A percentile compares a stretch with the other conserved stretches of the same genome.
Conservation (phyloP, 2,329 filamentous ascomycete species). For the Epicoccum nigrum region DNA sequence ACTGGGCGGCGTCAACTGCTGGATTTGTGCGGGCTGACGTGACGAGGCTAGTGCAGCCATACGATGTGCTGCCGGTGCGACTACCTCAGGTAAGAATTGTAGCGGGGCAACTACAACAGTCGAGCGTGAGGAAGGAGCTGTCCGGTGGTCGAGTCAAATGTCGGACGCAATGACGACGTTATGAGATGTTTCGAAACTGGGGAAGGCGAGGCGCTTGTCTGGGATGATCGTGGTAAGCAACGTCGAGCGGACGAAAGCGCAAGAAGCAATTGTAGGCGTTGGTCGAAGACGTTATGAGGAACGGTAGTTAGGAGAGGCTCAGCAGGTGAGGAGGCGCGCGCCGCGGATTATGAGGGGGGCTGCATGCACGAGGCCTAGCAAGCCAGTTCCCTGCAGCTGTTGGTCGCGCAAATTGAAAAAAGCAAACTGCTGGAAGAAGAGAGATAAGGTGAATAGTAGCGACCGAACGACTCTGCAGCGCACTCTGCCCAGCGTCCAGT, state of each 20-base stretch:
- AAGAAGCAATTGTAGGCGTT: too few species aligned
- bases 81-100: slow-evolving; percentile 8
- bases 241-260: slow-evolving; percentile 12
- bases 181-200: slow-evolving; percentile 12
- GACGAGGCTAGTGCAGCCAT: slow-evolving; percentile 45
- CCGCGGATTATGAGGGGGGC: slow-evolving; percentile 29
- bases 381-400: slow-evolving; percentile 25
- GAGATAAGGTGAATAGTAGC: slow-evolving; percentile 33
- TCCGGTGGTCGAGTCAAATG: slow-evolving; percentile 5
- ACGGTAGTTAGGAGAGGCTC: slow-evolving; percentile 14
- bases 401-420: slow-evolving; percentile 34
- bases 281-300: slow-evolving; percentile 17
- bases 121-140: slow-evolving; percentile 1
- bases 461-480: slow-evolving; percentile 21
- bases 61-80: slow-evolving; percentile 22
- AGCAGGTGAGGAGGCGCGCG: slow-evolving; percentile 23
- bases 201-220: slow-evolving; percentile 14
- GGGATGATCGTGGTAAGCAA: slow-evolving; percentile 11
- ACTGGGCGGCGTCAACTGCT: slow-evolving; percentile 49
- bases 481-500: slow-evolving; percentile 27
- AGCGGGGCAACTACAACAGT: slow-evolving; percentile 17
- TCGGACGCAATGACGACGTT: slow-evolving; percentile 13
- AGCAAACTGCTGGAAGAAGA: slow-evolving; percentile 18
- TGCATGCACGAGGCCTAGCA: slow-evolving; percentile 30
- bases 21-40: slow-evolving; percentile 35